phyloP scores from a whole-genome alignment of 768 basidiomycete genomes.

The Russula earlei region DNA sequence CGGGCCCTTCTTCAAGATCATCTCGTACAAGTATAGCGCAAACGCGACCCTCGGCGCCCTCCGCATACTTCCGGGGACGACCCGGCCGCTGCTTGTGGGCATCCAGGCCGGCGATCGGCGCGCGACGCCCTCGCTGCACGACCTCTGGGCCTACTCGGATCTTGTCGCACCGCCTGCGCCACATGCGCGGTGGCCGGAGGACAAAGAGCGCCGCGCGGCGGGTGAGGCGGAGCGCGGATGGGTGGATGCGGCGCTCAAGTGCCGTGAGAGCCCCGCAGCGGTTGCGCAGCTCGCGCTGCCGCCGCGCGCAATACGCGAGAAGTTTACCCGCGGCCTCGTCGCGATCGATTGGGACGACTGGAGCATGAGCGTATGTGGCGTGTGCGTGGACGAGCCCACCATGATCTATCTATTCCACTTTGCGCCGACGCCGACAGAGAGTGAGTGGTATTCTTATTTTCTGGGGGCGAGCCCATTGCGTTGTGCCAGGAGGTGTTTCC shows the following conservation, averaged over 20 bases:
- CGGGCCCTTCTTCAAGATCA: conserved; percentile 16
- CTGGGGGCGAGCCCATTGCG: too few relatives aligned
- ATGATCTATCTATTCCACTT: conserved; percentile 17
- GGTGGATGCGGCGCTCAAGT: conserved; percentile 9
- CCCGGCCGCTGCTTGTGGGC: conserved; percentile 8
- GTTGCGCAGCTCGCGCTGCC: conserved; percentile 13
- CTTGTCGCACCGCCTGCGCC: conserved; percentile 4
- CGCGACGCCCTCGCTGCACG: conserved; percentile 6
- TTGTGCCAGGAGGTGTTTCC: background rate
- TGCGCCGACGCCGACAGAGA: conserved; percentile 18
- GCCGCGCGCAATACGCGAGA: conserved; percentile 8
- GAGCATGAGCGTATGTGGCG: conserved; percentile 14
- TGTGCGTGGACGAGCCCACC: conserved; percentile 10
- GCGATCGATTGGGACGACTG: conserved; percentile 19
- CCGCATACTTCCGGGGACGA: conserved; percentile 14
- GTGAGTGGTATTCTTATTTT: background rate
- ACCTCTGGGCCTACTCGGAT: conserved; percentile 18
- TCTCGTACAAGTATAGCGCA: conserved; percentile 13
- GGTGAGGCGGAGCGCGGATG: conserved; percentile 19
- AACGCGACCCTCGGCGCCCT: background rate
- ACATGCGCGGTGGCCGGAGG: conserved; percentile 14
- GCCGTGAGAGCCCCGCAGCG: conserved; percentile 10
- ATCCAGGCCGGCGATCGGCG: conserved; percentile 13
- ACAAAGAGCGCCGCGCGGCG: conserved; percentile 11
- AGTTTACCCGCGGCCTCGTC: conserved; percentile 6